A percentile compares a stretch with the other conserved stretches of the same genome.
phyloP scores from a whole-genome alignment of 257 asterid genomes.

The Ballota nigra region DNA sequence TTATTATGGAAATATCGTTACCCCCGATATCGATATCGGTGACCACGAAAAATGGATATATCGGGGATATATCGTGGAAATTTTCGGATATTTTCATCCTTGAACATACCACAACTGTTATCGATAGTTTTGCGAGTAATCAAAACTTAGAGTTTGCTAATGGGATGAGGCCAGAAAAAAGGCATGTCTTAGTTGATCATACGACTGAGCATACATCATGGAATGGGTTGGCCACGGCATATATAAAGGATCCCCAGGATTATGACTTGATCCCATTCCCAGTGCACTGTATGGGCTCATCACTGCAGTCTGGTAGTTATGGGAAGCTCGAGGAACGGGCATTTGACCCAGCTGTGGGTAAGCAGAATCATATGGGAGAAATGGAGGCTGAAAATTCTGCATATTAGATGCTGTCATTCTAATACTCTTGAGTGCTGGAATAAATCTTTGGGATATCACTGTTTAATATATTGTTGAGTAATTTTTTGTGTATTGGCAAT shows the following conservation, averaged over 20 bases:
- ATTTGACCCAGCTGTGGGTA: conserved; percentile 62
- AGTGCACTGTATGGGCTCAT: conserved; percentile 61
- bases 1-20: too few species aligned
- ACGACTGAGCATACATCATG: conserved; percentile 79
- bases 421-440: conserved; percentile 47
- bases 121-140: conserved; percentile 55
- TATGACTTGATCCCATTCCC: conserved; percentile 62
- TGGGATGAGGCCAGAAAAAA: conserved; percentile 67
- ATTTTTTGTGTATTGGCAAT: too few species aligned
- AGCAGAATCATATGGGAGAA: conserved; percentile 63
- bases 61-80: too few species aligned
- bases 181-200: conserved; percentile 69
- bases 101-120: conserved; percentile 20
- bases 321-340: conserved; percentile 51
- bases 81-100: too few species aligned
- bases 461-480: too few species aligned
- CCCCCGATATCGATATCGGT: too few species aligned
- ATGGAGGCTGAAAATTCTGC: conserved; percentile 62
- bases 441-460: too few species aligned
- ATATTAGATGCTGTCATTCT: conserved; percentile 42
- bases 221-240: conserved; percentile 80
- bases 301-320: conserved; percentile 55
- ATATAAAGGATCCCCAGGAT: conserved; percentile 56
- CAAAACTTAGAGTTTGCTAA: conserved; percentile 86
- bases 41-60: too few species aligned